These are phyloP conservation scores for Leishmania guyanensis DNA, from an alignment of 208 protist genomes.

Conservation along the genomic window DNA sequence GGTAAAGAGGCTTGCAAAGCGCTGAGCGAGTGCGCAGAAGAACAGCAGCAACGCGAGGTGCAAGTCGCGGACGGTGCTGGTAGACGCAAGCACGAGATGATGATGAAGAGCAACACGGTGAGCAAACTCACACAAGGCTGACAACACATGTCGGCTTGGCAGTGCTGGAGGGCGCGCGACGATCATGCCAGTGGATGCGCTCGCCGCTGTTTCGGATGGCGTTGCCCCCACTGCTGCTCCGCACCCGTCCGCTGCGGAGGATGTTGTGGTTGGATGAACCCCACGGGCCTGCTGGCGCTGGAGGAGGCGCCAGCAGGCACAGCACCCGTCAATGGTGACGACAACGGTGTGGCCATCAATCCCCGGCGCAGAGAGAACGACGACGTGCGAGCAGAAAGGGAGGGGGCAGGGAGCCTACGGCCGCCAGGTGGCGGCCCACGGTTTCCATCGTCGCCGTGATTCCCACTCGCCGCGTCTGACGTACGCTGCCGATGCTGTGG, in stretches of 20 bases:
- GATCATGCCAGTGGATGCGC: not conserved
- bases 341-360: not conserved
- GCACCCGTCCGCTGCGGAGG: not conserved
- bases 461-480: not conserved
- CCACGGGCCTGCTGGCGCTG: not conserved
- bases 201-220: not conserved
- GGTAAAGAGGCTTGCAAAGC: not conserved
- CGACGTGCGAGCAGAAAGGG: not conserved
- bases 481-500: not conserved
- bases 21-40: no score
- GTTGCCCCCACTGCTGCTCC: not conserved
- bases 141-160: not conserved
- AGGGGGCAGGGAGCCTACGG: slow-evolving; percentile 1
- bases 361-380: not conserved
- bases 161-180: not conserved
- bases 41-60: not conserved
- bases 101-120: not conserved
- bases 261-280: not conserved
- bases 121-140: not conserved
- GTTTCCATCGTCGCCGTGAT: not conserved
- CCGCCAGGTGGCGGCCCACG: not conserved
- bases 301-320: not conserved
- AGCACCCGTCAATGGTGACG: not conserved
- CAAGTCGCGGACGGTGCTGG: not conserved
- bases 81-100: not conserved